Conservation (phyloP, 768 basidiomycete species). For the Leccinum longicurvipes region DNA sequence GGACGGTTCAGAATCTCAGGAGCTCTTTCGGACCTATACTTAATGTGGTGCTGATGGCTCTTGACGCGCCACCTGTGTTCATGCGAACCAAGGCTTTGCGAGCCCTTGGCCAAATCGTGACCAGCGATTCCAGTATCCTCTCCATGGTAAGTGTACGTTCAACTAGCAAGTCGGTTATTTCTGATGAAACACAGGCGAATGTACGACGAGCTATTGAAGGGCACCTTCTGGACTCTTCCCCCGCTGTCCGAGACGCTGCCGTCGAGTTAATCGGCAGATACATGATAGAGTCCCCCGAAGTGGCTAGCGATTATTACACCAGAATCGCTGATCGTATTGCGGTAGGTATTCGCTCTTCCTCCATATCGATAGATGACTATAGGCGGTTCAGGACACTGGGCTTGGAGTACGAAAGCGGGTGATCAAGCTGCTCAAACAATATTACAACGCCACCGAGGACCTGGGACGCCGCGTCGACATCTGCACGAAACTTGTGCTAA, state of each 20-base stretch:
- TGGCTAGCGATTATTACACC: constrained; percentile 87
- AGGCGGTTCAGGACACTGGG: constrained; percentile 74
- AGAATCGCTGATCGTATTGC: constrained; percentile 89
- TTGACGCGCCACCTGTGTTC: constrained; percentile 85
- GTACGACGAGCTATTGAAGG: constrained; percentile 87
- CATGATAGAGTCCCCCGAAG: constrained; percentile 81
- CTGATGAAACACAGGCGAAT: constrained; percentile 46
- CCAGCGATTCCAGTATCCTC: constrained; percentile 82
- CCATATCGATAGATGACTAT: not conserved
- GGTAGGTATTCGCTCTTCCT: constrained; percentile 43
- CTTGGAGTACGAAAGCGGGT: constrained; percentile 92
- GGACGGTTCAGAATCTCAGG: constrained; percentile 69
- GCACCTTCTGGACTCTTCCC: constrained; percentile 86
- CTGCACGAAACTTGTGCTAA: constrained; percentile 71
- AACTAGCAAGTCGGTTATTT: not conserved
- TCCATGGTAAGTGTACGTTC: constrained; percentile 50
- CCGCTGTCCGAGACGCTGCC: constrained; percentile 94
- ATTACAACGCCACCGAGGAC: constrained; percentile 66
- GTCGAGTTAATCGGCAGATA: constrained; percentile 98
- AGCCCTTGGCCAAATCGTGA: constrained; percentile 86
- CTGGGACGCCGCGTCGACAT: constrained; percentile 70
- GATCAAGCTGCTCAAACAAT: constrained; percentile 86
- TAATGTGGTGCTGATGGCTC: constrained; percentile 68
- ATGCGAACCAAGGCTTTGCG: constrained; percentile 93
- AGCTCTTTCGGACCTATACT: constrained; percentile 84